These are phyloP conservation scores for Funneliformis geosporum DNA, from an alignment of 192 early-diverging fungal species.

Conservation along the genomic window DNA sequence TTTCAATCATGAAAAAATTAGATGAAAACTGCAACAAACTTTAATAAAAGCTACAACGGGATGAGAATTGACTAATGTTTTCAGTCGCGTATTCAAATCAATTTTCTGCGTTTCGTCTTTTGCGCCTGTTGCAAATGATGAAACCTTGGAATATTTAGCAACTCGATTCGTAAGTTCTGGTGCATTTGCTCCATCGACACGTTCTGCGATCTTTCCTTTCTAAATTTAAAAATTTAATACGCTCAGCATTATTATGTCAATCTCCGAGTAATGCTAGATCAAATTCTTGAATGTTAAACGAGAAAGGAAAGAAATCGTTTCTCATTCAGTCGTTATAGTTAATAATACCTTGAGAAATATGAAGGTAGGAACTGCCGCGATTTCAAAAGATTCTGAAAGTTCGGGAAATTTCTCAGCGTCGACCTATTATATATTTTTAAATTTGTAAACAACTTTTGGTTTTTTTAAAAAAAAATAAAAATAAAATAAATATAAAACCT, in stretches of 20 bases:
- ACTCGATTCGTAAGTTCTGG: constrained; percentile 72
- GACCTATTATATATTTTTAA: constrained; percentile 42
- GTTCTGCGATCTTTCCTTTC: constrained; percentile 43
- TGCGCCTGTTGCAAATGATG: constrained; percentile 35
- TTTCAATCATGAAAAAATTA: neutral
- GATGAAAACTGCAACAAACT: neutral
- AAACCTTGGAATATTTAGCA: constrained; percentile 44
- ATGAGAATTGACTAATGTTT: constrained; percentile 65
- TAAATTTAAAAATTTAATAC: neutral
- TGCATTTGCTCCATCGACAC: constrained; percentile 88
- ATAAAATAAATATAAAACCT: constrained; percentile 50
- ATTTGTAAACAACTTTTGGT: neutral
- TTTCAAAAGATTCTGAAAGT: constrained; percentile 84
- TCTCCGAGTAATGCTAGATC: no score
- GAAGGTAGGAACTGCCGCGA: constrained; percentile 90
- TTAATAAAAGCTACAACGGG: constrained; percentile 96
- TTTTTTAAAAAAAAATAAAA: neutral
- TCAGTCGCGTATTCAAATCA: constrained; percentile 70
- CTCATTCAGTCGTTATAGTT: neutral
- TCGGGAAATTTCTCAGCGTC: constrained; percentile 92
- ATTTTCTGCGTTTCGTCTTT: constrained; percentile 40
- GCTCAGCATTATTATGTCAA: no score
- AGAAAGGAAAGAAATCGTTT: no score
- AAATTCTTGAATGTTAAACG: neutral
- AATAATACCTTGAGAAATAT: constrained; percentile 70